phyloP scores from a whole-genome alignment of 2,329 filamentous ascomycete genomes.

The Aureobasidium sp. region DNA sequence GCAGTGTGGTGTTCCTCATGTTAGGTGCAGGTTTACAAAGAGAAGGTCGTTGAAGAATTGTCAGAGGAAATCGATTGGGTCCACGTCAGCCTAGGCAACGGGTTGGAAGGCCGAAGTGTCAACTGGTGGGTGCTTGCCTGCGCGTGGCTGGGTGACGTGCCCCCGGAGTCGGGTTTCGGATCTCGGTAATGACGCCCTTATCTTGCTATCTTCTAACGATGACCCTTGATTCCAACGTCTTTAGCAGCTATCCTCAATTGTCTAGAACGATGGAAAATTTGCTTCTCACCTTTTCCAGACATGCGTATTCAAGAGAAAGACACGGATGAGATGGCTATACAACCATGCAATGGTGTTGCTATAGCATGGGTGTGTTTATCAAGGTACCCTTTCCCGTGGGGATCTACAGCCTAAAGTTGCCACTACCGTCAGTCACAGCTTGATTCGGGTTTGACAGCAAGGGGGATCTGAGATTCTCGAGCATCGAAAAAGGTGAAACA shows the following conservation, averaged over 20 bases:
- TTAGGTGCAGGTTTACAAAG: neutral
- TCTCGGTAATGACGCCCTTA: neutral
- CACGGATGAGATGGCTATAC: fast-evolving
- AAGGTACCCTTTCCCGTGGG: neutral
- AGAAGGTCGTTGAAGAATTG: neutral
- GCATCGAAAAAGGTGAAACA: neutral
- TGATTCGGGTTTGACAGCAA: neutral
- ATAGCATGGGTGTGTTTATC: neutral
- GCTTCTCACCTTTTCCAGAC: too few relatives aligned
- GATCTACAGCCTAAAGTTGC: neutral
- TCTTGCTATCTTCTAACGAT: neutral
- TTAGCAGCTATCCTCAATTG: too few relatives aligned
- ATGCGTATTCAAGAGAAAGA: too few relatives aligned
- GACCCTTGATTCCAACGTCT: too few relatives aligned
- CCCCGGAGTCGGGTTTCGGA: neutral
- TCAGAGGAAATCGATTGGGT: neutral
- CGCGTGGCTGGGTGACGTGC: conserved; percentile 7
- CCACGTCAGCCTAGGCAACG: neutral
- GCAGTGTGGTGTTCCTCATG: neutral
- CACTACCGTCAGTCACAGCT: neutral
- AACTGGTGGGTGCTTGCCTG: neutral
- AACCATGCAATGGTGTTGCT: neutral
- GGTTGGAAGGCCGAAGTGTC: neutral
- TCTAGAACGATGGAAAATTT: neutral
- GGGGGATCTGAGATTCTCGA: too few relatives aligned